Percentiles rank a stretch among this genome's conserved stretches.
These are phyloP conservation scores for Amyloporia xantha DNA, from an alignment of 768 basidiomycete species.

Conservation along the genomic window DNA sequence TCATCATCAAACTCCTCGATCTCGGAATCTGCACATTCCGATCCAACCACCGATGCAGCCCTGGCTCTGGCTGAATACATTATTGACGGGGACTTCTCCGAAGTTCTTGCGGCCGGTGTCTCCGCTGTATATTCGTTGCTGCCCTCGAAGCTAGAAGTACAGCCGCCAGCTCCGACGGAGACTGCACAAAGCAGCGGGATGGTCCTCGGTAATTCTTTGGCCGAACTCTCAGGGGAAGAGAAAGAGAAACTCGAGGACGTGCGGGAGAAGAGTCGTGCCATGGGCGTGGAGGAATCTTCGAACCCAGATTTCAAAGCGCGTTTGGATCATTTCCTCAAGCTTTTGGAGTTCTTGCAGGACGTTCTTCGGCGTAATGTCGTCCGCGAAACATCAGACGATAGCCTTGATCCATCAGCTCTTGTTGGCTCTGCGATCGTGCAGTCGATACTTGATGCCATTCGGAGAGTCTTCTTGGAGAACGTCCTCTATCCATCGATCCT, in stretches of 20 bases:
- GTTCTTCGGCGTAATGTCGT: constrained; percentile 64
- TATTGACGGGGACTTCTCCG: constrained; percentile 96
- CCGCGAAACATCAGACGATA: constrained; percentile 32
- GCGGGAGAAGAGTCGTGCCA: constrained; percentile 44
- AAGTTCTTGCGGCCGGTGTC: constrained; percentile 88
- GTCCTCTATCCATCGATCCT: constrained; percentile 89
- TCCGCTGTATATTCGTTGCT: constrained; percentile 90
- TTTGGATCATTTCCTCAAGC: constrained; percentile 83
- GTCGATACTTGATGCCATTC: constrained; percentile 76
- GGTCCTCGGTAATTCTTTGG: constrained; percentile 60
- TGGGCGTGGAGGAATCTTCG: constrained; percentile 74
- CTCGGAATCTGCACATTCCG: constrained; percentile 10
- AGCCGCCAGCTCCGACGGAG: constrained; percentile 35
- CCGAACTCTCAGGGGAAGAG: constrained; percentile 45
- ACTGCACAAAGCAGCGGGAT: constrained; percentile 46
- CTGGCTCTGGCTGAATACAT: constrained; percentile 89
- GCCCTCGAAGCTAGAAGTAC: constrained; percentile 79
- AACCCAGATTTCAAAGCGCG: constrained; percentile 70
- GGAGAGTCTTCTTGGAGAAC: constrained; percentile 85
- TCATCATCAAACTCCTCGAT: constrained; percentile 23
- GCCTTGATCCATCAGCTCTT: constrained; percentile 51
- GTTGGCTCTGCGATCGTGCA: constrained; percentile 80
- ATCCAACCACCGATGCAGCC: constrained; percentile 75
- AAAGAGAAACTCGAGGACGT: constrained; percentile 42
- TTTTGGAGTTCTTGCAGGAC: constrained; percentile 89